Percentiles rank a stretch among this genome's conserved stretches.
Evolutionary conservation across 192 early-diverging fungal genomes (phyloP).

Genomic region (Entomortierella parvispora): DNA sequence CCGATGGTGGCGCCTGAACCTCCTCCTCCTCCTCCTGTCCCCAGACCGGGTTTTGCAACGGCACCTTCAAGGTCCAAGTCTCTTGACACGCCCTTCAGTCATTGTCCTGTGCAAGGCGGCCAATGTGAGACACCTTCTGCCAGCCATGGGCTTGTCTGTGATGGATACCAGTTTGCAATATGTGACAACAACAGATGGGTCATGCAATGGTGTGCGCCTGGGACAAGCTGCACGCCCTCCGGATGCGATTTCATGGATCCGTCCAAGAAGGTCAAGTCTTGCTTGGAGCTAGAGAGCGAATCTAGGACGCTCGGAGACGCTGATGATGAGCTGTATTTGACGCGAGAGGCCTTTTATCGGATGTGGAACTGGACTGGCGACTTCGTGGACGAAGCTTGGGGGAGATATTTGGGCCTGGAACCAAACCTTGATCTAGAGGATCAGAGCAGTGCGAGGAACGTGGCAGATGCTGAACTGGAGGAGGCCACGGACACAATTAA

Average conservation of each 20-base stretch:
- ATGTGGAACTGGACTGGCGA: slow-evolving; percentile 23
- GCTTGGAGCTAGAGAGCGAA: slow-evolving; percentile 13
- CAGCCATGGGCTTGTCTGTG: background rate
- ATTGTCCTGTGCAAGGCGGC: slow-evolving; percentile 9
- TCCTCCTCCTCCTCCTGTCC: background rate
- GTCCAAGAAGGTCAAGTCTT: slow-evolving; percentile 14
- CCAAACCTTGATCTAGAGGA: background rate
- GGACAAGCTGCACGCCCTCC: slow-evolving; percentile 25
- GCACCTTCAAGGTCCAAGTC: too few relatives aligned
- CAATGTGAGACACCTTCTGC: background rate
- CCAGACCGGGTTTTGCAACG: too few relatives aligned
- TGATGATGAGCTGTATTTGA: background rate
- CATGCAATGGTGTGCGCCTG: slow-evolving; percentile 24
- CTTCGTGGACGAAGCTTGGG: slow-evolving; percentile 12
- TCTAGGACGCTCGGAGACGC: too few relatives aligned
- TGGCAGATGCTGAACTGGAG: background rate
- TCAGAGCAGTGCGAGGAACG: background rate
- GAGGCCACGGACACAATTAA: background rate
- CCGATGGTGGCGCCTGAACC: background rate
- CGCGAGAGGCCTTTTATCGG: slow-evolving; percentile 9
- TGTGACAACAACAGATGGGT: slow-evolving; percentile 19
- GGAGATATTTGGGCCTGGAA: slow-evolving; percentile 13
- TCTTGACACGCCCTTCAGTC: too few relatives aligned
- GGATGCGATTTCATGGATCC: slow-evolving; percentile 28
- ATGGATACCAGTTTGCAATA: slow-evolving; percentile 14